Percentiles rank a stretch among this genome's conserved stretches.
These are phyloP conservation scores for Cladophialophora psammophila DNA, from an alignment of 2,329 filamentous ascomycete genomes.

Conservation along the genomic window DNA sequence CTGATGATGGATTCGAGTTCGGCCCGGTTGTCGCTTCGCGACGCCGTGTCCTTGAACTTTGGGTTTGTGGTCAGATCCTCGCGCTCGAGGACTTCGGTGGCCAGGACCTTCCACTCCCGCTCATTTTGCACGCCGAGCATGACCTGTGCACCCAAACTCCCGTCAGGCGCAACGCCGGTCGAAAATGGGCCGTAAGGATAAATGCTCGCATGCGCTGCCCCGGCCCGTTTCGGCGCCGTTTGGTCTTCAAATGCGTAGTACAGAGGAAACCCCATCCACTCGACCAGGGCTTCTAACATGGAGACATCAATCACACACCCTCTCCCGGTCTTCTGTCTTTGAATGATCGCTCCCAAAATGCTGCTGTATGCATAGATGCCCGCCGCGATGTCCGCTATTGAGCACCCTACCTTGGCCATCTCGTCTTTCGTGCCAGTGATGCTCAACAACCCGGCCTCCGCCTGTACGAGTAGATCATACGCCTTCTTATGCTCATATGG, in stretches of 20 bases:
- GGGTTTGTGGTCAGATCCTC: constrained; percentile 53
- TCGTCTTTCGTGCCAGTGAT: constrained; percentile 57
- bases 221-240: constrained; percentile 53
- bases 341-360: constrained; percentile 59
- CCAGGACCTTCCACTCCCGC: constrained; percentile 62
- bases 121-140: constrained; percentile 67
- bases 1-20: constrained; percentile 57
- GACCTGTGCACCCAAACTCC: constrained; percentile 49
- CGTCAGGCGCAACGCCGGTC: constrained; percentile 49
- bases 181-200: constrained; percentile 66
- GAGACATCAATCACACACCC: constrained; percentile 63
- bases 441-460: constrained; percentile 61
- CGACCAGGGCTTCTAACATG: constrained; percentile 66
- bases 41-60: constrained; percentile 58
- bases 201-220: constrained; percentile 62
- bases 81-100: constrained; percentile 55
- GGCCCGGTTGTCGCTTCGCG: constrained; percentile 57
- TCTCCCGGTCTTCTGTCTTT: constrained; percentile 57
- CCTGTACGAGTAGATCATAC: constrained; percentile 63
- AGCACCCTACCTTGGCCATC: constrained; percentile 61
- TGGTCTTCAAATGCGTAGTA: constrained; percentile 61
- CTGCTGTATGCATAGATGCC: constrained; percentile 62
- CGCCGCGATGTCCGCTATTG: constrained; percentile 63
- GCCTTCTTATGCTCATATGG: constrained; percentile 64
- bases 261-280: constrained; percentile 66